phyloP scores from a whole-genome alignment of 768 basidiomycete genomes.

The Suillus subaureus region DNA sequence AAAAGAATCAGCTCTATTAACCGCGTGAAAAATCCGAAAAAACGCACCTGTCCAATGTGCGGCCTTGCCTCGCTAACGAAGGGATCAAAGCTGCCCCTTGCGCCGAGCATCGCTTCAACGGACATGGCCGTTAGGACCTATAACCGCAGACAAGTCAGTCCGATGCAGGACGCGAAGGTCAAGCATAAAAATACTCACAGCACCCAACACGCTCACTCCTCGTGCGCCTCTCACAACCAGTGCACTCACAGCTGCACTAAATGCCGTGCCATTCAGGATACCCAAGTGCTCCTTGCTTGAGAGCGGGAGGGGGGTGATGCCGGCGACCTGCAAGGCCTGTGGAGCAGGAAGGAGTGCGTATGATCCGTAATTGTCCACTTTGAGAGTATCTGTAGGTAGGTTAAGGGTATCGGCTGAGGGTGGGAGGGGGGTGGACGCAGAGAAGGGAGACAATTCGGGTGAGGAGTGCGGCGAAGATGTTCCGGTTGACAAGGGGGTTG shows the following conservation, averaged over 20 bases:
- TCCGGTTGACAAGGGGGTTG: conserved; percentile 5
- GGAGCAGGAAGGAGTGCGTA: conserved; percentile 18
- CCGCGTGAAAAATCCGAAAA: not conserved
- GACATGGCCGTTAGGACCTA: conserved; percentile 84
- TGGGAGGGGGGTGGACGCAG: conserved; percentile 39
- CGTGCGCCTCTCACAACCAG: conserved; percentile 75
- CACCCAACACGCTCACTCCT: conserved; percentile 61
- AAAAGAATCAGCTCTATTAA: not conserved
- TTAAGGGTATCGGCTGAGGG: conserved; percentile 48
- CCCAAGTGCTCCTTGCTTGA: conserved; percentile 80
- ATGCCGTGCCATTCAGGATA: conserved; percentile 84
- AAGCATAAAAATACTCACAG: conserved; percentile 20
- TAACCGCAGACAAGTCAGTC: not conserved
- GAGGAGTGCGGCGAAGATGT: not conserved
- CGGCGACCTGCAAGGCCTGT: conserved; percentile 60
- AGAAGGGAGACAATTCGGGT: conserved; percentile 27
- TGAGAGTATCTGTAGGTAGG: conserved; percentile 9
- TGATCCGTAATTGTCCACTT: not conserved
- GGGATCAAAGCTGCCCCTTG: conserved; percentile 69
- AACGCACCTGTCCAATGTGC: conserved; percentile 73
- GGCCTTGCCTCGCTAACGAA: conserved; percentile 80
- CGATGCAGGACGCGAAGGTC: not conserved
- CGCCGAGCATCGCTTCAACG: conserved; percentile 77
- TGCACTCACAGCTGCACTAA: conserved; percentile 77
- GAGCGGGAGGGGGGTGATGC: conserved; percentile 65